Evolutionary conservation across 148 eudicot species (phyloP), one percentile per base, ranked within the genome.

Genomic region (Camellia sinensis): DNA sequence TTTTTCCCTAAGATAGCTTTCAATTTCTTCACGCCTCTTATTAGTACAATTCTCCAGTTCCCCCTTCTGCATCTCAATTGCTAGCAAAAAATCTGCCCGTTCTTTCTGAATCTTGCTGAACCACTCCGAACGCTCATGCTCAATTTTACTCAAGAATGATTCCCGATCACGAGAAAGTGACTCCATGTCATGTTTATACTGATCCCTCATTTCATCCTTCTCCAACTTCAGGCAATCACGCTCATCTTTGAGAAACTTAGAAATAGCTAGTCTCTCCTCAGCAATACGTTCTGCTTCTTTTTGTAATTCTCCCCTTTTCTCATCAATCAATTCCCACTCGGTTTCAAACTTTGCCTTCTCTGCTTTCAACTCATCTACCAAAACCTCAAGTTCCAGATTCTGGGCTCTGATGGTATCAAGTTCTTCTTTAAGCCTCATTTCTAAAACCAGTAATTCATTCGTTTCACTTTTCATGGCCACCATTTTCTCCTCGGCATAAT

Each of bases 281-380:
- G 88, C 92, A 81, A 93, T 83, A 74, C 86, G 89, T 73, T 90
- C 97, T 68, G 90, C 92, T 76, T 93, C 97, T 77, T 87, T 90
- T 43, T 66, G 78, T 44, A 95, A 71, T 78, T 93, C 97, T 71
- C 83, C 91, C 78, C 97, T 88, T 86, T 93, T 95, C 84, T 89
- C 99, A 83, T 95, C 97, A 74, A 95, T 93, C 60, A 80, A 61
- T 64, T 95, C 97, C 97, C 97, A 95, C 75, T 95, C 97, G 57
- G 90, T 84, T 87, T 95, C 99, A 72, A 95, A 93, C 60, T 92
- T 92, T 45, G 92, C 90, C 86, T 95, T 93, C 81, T 87, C 93
- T 69, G 79, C 85, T 86, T 89, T 90, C 84, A 93, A 76, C 80
- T 87, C 89, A 73, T 95, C 95, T 71, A 93, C 97, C 76, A 92